Conservation (phyloP, 2,329 filamentous ascomycete species). For the Zymoseptoria brevis region DNA sequence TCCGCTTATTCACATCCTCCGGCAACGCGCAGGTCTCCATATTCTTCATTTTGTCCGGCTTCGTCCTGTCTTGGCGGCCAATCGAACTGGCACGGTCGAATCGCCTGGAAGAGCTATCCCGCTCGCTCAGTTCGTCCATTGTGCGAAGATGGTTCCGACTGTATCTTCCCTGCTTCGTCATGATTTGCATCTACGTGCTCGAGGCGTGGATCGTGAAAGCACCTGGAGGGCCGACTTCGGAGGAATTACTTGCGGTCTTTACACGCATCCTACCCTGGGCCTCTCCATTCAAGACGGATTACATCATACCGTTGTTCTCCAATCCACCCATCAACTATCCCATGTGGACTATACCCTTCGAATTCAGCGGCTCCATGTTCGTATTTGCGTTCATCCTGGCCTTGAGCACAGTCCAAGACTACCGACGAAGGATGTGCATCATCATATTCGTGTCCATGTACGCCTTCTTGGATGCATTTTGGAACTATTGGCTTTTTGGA, state of each 20-base stretch:
- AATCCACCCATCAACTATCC: constrained; percentile 2
- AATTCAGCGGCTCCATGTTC: constrained; percentile 6
- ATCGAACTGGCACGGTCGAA: not conserved
- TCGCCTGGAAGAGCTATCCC: constrained; percentile 1
- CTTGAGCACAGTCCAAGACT: not conserved
- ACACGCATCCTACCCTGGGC: not conserved
- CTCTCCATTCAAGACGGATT: constrained; percentile 2
- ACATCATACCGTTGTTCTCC: not conserved
- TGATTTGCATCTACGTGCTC: not conserved
- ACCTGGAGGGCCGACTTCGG: not conserved
- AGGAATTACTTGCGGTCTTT: not conserved
- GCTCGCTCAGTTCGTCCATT: constrained; percentile 1
- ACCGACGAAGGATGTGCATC: not conserved
- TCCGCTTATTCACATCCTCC: constrained; percentile 2
- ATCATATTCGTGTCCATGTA: not conserved
- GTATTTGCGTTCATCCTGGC: constrained; percentile 3
- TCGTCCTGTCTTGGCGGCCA: constrained; percentile 3
- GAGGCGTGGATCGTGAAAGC: not conserved
- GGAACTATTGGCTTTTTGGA: constrained; percentile 6
- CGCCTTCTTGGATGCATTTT: not conserved
- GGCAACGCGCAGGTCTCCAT: constrained; percentile 5
- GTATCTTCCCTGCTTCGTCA: constrained; percentile 2
- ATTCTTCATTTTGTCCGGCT: constrained; percentile 8
- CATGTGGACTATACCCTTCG: constrained; percentile 8
- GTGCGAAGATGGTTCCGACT: constrained; percentile 4